These are phyloP conservation scores for Lodderomyces pseudojiufengensis DNA, from an alignment of 1,139 yeast species.

Conservation along the genomic window DNA sequence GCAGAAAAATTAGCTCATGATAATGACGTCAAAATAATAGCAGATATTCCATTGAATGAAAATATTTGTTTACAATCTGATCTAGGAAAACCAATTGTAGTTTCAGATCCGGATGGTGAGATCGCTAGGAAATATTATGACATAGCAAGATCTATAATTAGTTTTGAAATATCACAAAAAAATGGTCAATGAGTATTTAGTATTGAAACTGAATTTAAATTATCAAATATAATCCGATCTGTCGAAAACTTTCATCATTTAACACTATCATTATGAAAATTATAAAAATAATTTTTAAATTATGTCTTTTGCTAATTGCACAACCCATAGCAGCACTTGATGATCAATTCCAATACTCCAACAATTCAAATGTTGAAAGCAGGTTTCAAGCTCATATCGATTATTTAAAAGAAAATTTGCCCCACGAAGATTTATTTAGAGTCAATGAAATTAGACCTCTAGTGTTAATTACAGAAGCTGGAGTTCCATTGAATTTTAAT, in stretches of 20 bases:
- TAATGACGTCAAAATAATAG: slow-evolving; percentile 51
- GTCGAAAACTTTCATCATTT: no score
- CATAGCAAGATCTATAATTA: slow-evolving; percentile 35
- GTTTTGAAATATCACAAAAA: slow-evolving; percentile 6
- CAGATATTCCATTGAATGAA: slow-evolving; percentile 64
- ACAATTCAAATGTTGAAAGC: no score
- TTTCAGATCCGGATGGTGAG: slow-evolving; percentile 38
- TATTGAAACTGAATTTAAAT: no score
- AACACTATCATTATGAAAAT: no score
- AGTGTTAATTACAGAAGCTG: slow-evolving; percentile 8
- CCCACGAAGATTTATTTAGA: background rate
- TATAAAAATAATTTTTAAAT: no score
- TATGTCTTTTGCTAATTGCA: no score
- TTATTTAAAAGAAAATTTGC: no score
- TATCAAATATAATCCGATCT: no score
- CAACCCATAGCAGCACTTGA: no score
- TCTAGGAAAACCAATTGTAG: slow-evolving; percentile 59
- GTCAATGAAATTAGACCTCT: slow-evolving; percentile 10
- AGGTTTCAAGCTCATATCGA: no score
- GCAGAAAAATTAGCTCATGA: slow-evolving; percentile 55
- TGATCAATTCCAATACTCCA: no score
- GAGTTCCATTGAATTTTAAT: slow-evolving; percentile 12
- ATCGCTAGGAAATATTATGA: slow-evolving; percentile 38
- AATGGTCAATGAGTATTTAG: no score
- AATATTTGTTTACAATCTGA: slow-evolving; percentile 64